These are phyloP conservation scores for Chaetomium globosum DNA, from an alignment of 2,329 filamentous ascomycete genomes.

Conservation along the genomic window DNA sequence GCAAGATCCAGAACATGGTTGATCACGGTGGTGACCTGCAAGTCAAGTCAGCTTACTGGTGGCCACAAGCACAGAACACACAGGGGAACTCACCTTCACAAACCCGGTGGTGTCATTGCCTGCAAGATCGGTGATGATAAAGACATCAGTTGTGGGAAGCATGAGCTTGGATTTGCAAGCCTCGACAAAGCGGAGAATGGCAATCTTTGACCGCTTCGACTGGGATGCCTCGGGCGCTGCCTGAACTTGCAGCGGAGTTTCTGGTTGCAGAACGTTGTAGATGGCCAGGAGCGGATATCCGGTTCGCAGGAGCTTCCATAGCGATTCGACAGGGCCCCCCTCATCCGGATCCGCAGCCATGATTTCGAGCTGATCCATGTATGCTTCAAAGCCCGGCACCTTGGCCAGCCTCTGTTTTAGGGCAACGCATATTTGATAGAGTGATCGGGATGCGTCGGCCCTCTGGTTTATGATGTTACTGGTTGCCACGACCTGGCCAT, in stretches of 20 bases:
- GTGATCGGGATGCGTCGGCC: conserved; percentile 84
- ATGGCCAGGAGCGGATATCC: conserved; percentile 84
- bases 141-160: conserved; percentile 79
- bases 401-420: conserved; percentile 78
- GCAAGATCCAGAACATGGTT: conserved; percentile 89
- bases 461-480: conserved; percentile 97
- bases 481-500: conserved; percentile 70
- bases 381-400: conserved; percentile 79
- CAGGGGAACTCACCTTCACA: conserved; percentile 68
- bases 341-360: conserved; percentile 62
- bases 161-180: conserved; percentile 82
- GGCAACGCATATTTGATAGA: conserved; percentile 93
- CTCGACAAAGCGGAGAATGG: conserved; percentile 89
- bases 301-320: conserved; percentile 84
- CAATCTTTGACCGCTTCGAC: conserved; percentile 79
- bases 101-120: conserved; percentile 96
- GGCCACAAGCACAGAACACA: background rate
- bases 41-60: background rate
- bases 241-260: conserved; percentile 68
- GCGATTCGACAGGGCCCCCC: conserved; percentile 81
- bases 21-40: conserved; percentile 84
- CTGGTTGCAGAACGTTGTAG: conserved; percentile 81
- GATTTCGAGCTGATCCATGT: conserved; percentile 70
- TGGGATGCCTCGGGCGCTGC: conserved; percentile 58
- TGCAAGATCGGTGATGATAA: conserved; percentile 84